These are phyloP conservation scores for Stephania cephalantha DNA, from an alignment of 164 flowering plant species.

Conservation along the genomic window DNA sequence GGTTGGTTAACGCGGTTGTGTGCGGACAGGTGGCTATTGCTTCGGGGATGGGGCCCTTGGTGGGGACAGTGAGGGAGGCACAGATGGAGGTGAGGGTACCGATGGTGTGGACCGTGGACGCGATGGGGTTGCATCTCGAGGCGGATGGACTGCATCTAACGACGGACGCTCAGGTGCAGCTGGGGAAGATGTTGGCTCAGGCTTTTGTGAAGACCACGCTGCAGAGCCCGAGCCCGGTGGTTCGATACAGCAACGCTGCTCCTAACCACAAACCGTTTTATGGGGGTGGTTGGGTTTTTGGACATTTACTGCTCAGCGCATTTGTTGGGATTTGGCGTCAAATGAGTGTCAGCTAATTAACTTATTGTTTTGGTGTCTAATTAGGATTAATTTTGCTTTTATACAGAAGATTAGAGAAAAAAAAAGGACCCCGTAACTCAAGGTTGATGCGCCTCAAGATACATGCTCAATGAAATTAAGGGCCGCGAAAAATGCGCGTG, in stretches of 20 bases:
- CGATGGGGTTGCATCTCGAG: slow-evolving; percentile 42
- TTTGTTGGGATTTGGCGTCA: no score
- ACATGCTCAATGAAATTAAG: no score
- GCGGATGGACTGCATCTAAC: slow-evolving; percentile 25
- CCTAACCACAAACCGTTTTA: background rate
- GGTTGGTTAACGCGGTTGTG: no score
- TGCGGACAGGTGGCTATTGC: slow-evolving; percentile 48
- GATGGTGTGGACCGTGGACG: slow-evolving; percentile 44
- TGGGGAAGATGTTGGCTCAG: slow-evolving; percentile 24
- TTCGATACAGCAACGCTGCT: slow-evolving; percentile 2
- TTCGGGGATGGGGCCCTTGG: slow-evolving; percentile 40
- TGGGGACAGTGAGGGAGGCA: slow-evolving; percentile 44
- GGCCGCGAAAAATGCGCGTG: no score
- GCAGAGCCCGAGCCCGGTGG: background rate
- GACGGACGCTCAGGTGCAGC: slow-evolving; percentile 19
- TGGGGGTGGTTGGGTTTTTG: no score
- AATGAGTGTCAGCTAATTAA: no score
- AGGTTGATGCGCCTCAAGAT: no score
- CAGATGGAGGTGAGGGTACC: slow-evolving; percentile 35
- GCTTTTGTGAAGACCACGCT: background rate
- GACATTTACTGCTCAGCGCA: no score
- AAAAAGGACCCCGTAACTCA: no score
- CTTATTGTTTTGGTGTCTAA: no score
- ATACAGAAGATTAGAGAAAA: no score
- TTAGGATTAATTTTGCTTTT: no score